These are phyloP conservation scores for Neurospora sp. DNA, from an alignment of 495 filamentous ascomycete species.

Conservation along the genomic window DNA sequence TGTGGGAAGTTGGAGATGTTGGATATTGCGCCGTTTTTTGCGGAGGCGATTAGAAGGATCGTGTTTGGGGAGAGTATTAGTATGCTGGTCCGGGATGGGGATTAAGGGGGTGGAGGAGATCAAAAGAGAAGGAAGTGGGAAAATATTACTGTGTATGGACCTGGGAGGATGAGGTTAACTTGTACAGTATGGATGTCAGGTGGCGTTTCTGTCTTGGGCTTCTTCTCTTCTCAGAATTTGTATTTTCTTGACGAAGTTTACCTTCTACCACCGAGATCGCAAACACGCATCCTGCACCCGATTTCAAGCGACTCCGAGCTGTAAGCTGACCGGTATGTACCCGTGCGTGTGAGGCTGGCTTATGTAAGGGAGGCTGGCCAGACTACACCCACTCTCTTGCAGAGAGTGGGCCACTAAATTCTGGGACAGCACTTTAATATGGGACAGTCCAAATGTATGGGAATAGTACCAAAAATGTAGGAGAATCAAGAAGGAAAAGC, in stretches of 20 bases:
- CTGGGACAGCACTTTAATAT: no score
- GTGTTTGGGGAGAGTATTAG: constrained; percentile 98
- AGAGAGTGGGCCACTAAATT: no score
- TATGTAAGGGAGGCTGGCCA: no score
- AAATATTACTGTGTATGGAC: not conserved
- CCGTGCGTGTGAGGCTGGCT: no score
- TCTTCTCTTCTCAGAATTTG: not conserved
- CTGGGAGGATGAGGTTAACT: not conserved
- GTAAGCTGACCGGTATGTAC: not conserved
- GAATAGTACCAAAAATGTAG: no score
- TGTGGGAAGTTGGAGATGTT: constrained; percentile 58
- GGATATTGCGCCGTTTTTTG: constrained; percentile 88
- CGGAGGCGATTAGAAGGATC: constrained; percentile 91
- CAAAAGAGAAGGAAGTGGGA: not conserved
- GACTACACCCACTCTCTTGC: no score
- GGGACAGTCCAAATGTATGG: no score
- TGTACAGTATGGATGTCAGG: not conserved
- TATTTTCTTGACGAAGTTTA: not conserved
- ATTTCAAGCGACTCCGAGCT: not conserved
- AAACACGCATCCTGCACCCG: not conserved
- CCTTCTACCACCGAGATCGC: not conserved
- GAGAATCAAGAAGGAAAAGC: no score
- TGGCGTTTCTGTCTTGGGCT: not conserved
- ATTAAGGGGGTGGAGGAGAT: not conserved
- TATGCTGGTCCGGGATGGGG: constrained; percentile 55